Evolutionary conservation across 345 rosid genomes (phyloP).

Genomic region (Angophora floribunda): DNA sequence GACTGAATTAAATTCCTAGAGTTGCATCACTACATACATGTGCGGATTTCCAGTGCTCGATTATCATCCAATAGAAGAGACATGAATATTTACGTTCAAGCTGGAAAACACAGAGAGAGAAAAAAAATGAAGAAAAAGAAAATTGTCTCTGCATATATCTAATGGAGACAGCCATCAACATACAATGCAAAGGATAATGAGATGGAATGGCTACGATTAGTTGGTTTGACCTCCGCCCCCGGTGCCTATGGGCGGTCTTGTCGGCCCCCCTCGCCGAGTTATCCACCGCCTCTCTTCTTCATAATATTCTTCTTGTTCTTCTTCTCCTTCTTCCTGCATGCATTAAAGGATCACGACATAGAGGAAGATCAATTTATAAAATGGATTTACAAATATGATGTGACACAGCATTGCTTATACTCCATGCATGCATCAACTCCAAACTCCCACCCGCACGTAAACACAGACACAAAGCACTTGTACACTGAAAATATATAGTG

Average conservation of each 20-base stretch:
- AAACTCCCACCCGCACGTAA: neutral
- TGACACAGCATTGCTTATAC: neutral
- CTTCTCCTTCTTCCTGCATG: neutral
- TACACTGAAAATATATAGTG: neutral
- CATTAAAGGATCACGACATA: neutral
- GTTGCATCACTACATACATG: neutral
- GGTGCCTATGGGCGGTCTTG: neutral
- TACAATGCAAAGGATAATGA: neutral
- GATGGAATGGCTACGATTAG: neutral
- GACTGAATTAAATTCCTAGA: neutral
- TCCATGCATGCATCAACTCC: neutral
- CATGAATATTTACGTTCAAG: neutral
- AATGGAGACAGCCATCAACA: neutral
- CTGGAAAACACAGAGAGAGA: neutral
- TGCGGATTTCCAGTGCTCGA: neutral
- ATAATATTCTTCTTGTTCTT: neutral
- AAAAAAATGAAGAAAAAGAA: neutral
- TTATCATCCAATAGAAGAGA: neutral
- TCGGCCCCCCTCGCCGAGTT: neutral
- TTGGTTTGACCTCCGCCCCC: neutral
- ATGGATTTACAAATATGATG: neutral
- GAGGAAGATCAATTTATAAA: neutral
- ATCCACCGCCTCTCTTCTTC: neutral
- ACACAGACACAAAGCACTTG: neutral
- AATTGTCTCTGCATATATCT: neutral